These are phyloP conservation scores for Trichocladium uniseriatum DNA, from an alignment of 495 filamentous ascomycete genomes.

Conservation along the genomic window DNA sequence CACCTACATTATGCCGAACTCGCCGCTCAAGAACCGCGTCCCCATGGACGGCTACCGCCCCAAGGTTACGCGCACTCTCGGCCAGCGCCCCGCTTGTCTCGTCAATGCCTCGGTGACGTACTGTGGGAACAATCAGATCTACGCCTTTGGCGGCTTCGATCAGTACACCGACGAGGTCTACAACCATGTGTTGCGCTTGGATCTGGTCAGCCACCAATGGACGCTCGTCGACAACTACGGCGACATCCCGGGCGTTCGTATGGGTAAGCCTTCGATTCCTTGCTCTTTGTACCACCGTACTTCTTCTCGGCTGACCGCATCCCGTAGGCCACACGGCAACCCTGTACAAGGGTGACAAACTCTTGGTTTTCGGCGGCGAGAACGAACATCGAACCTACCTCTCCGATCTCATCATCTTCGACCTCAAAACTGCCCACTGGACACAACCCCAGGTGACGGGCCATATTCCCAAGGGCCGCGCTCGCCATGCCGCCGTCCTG, in stretches of 20 bases:
- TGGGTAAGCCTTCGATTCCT: conserved; percentile 54
- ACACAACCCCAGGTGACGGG: conserved; percentile 80
- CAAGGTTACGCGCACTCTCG: conserved; percentile 67
- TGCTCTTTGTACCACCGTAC: background rate
- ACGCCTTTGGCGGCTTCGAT: conserved; percentile 98
- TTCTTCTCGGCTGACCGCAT: conserved; percentile 1
- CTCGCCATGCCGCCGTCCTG: conserved; percentile 85
- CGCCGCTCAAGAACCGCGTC: conserved; percentile 54
- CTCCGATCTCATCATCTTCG: conserved; percentile 91
- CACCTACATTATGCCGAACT: conserved; percentile 79
- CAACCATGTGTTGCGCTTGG: conserved; percentile 87
- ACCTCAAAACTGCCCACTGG: conserved; percentile 88
- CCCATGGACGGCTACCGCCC: conserved; percentile 67
- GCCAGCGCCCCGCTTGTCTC: conserved; percentile 84
- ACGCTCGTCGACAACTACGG: conserved; percentile 96
- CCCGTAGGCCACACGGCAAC: conserved; percentile 83
- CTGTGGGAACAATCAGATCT: conserved; percentile 90
- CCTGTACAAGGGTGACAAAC: conserved; percentile 85
- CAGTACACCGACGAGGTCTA: conserved; percentile 99
- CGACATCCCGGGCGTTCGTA: conserved; percentile 93
- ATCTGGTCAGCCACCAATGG: conserved; percentile 82
- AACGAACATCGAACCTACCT: conserved; percentile 95
- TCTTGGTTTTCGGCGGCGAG: conserved; percentile 93
- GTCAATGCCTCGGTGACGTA: conserved; percentile 98
- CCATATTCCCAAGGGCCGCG: conserved; percentile 74